These are phyloP conservation scores for Solanum chacoense DNA, from an alignment of 305 asterid genomes.

Conservation along the genomic window DNA sequence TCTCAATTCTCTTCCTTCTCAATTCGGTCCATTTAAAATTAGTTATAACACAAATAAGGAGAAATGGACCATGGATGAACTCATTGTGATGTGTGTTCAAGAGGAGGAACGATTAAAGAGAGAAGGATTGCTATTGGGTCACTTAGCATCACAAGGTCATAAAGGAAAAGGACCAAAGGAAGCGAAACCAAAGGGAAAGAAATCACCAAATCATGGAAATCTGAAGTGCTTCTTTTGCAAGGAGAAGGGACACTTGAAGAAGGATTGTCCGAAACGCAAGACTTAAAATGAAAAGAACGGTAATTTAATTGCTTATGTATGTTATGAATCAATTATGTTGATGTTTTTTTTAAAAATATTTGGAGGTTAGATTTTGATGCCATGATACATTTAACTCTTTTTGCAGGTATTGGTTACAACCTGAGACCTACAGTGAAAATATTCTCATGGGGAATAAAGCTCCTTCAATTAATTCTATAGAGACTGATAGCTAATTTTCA, in stretches of 20 bases:
- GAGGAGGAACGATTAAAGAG: constrained; percentile 1
- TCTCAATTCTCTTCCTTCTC: constrained; percentile 5
- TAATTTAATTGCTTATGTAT: neutral
- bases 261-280: neutral
- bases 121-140: neutral
- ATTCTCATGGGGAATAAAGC: neutral
- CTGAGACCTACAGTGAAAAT: neutral
- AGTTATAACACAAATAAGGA: neutral
- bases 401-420: neutral
- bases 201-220: neutral
- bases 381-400: neutral
- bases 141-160: neutral
- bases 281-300: neutral
- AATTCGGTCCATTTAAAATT: neutral
- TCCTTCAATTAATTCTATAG: neutral
- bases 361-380: neutral
- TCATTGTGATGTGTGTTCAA: constrained; percentile 1
- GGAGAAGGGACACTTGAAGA: neutral
- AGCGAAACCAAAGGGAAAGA: neutral
- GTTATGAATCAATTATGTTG: neutral
- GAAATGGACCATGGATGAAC: constrained; percentile 2
- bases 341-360: neutral
- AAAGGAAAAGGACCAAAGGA: neutral
- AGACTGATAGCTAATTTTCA: neutral
- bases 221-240: neutral